These are phyloP conservation scores for Quercus phellos DNA, from an alignment of 331 rosid genomes.

Conservation along the genomic window DNA sequence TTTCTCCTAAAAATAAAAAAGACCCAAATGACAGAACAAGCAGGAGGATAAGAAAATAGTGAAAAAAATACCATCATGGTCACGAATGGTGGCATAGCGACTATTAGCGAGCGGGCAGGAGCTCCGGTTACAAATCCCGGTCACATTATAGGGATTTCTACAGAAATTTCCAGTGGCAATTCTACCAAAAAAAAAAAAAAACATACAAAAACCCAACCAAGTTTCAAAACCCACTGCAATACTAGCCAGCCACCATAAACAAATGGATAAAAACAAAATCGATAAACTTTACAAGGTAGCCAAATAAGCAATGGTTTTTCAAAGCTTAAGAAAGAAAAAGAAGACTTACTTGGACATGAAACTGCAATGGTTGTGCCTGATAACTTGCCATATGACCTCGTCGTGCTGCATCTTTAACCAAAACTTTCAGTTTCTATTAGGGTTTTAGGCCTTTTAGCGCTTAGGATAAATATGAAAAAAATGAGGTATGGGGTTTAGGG, in stretches of 20 bases:
- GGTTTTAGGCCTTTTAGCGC: no score
- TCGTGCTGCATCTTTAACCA: conserved; percentile 69
- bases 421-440: no score
- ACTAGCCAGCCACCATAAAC: not conserved
- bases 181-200: conserved; percentile 15
- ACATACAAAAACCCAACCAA: not conserved
- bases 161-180: conserved; percentile 69
- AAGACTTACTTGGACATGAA: conserved; percentile 66
- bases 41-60: not conserved
- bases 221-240: not conserved
- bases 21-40: not conserved
- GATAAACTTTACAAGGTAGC: not conserved
- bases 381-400: conserved; percentile 95
- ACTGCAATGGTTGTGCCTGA: conserved; percentile 94
- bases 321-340: not conserved
- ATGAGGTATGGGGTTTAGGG: not conserved
- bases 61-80: conserved; percentile 51
- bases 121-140: conserved; percentile 88
- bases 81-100: conserved; percentile 91
- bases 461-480: no score
- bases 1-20: not conserved
- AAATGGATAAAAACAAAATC: not conserved
- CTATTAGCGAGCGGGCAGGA: conserved; percentile 94
- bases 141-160: conserved; percentile 78
- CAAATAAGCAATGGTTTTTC: not conserved